phyloP scores from a whole-genome alignment of 2,329 filamentous ascomycete species.

The Penicillium decumbens region DNA sequence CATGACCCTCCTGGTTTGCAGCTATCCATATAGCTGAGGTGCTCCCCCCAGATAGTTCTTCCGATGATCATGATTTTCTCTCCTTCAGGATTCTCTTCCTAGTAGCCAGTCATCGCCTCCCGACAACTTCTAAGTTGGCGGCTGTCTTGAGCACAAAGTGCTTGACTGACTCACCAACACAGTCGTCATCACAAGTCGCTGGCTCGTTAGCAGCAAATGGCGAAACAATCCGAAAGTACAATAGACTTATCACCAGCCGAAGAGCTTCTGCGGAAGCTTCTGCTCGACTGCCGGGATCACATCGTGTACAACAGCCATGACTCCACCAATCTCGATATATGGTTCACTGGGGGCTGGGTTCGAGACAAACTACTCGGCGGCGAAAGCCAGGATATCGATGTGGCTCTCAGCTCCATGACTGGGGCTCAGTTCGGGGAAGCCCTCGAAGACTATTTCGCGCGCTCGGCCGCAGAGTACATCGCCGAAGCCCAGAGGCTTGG shows the following conservation, averaged over 20 bases:
- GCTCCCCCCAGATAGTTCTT: no score
- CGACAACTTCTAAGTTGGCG: not conserved
- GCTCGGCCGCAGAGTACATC: not conserved
- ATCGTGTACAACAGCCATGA: not conserved
- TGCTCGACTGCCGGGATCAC: not conserved
- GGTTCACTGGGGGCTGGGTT: not conserved
- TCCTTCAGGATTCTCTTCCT: no score
- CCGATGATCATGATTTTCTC: no score
- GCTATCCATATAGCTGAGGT: no score
- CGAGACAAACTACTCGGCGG: not conserved
- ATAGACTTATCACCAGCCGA: not conserved
- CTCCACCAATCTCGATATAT: not conserved
- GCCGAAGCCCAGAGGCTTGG: not conserved
- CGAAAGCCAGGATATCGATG: not conserved
- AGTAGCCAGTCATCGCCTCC: no score
- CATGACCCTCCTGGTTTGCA: no score
- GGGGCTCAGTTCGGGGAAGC: not conserved
- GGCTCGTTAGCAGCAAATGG: not conserved
- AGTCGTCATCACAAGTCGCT: not conserved
- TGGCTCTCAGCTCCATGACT: not conserved
- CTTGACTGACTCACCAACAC: not conserved
- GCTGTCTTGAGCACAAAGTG: not conserved
- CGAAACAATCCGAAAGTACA: not conserved
- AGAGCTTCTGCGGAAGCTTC: not conserved
- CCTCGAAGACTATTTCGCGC: not conserved